These are phyloP conservation scores for Penicillium brevicompactum DNA, from an alignment of 2,329 filamentous ascomycete species.

Conservation along the genomic window DNA sequence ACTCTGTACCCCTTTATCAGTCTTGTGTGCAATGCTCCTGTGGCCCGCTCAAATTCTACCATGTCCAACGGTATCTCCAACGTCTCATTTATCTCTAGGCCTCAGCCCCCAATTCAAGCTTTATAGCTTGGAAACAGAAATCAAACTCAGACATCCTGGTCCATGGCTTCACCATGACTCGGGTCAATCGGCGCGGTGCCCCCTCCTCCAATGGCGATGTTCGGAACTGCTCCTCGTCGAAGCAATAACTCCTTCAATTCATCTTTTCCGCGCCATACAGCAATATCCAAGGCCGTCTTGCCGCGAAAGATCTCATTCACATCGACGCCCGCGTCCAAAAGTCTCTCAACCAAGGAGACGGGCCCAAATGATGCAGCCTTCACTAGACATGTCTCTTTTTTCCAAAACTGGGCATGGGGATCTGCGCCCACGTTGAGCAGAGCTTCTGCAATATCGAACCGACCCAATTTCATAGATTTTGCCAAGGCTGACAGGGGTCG, in stretches of 20 bases:
- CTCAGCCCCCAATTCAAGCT: no score
- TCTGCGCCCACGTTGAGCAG: slow-evolving; percentile 1
- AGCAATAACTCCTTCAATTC: not conserved
- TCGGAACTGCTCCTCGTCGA: slow-evolving; percentile 1
- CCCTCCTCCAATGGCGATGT: not conserved
- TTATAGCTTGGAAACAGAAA: no score
- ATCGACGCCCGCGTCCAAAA: not conserved
- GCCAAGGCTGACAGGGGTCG: not conserved
- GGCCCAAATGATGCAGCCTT: not conserved
- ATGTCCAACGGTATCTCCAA: no score
- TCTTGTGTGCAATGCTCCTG: no score
- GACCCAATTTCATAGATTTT: not conserved
- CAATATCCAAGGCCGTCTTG: not conserved
- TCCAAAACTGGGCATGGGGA: not conserved
- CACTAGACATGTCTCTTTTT: not conserved
- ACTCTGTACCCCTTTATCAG: no score
- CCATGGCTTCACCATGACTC: not conserved
- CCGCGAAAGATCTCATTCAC: not conserved
- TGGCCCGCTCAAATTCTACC: no score
- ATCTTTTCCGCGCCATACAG: not conserved
- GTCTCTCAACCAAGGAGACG: not conserved
- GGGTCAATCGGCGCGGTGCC: not conserved
- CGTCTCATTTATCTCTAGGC: no score
- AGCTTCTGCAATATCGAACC: not conserved
- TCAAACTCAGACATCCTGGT: no score